A percentile compares a stretch with the other conserved stretches of the same genome.
Evolutionary conservation across 441 rosid genomes (phyloP).

Genomic region (Capsella rubella): DNA sequence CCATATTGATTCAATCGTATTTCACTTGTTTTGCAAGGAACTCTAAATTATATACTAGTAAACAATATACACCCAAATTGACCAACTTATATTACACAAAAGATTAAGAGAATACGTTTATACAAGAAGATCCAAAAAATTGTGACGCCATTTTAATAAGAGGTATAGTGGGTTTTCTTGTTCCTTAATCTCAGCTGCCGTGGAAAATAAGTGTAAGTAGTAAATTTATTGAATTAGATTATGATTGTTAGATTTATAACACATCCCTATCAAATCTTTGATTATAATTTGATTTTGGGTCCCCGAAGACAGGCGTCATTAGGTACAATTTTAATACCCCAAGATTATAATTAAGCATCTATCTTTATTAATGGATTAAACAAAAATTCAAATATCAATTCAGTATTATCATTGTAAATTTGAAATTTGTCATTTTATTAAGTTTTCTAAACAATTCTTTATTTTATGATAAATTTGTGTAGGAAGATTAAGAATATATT

Average conservation of each 20-base stretch:
- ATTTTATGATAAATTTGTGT: too few relatives aligned
- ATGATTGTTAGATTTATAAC: conserved; percentile 33
- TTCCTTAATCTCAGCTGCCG: conserved; percentile 42
- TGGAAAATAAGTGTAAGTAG: conserved; percentile 36
- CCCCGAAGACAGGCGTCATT: conserved; percentile 44
- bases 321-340: conserved; percentile 33
- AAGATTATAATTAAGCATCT: conserved; percentile 33
- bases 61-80: conserved; percentile 35
- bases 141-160: conserved; percentile 50
- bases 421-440: conserved; percentile 17
- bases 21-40: conserved; percentile 36
- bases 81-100: conserved; percentile 30
- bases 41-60: neutral
- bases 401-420: conserved; percentile 29
- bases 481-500: conserved; percentile 21
- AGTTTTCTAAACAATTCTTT: too few relatives aligned
- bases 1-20: conserved; percentile 7
- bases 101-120: conserved; percentile 37
- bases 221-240: conserved; percentile 8
- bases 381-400: conserved; percentile 25
- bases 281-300: conserved; percentile 40
- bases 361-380: conserved; percentile 24
- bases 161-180: conserved; percentile 48
- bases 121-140: conserved; percentile 44
- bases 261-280: conserved; percentile 46